A percentile compares a stretch with the other conserved stretches of the same genome.
Evolutionary conservation across 1,284 basidiomycete species (phyloP).

Genomic region (Tilletia setariae): DNA sequence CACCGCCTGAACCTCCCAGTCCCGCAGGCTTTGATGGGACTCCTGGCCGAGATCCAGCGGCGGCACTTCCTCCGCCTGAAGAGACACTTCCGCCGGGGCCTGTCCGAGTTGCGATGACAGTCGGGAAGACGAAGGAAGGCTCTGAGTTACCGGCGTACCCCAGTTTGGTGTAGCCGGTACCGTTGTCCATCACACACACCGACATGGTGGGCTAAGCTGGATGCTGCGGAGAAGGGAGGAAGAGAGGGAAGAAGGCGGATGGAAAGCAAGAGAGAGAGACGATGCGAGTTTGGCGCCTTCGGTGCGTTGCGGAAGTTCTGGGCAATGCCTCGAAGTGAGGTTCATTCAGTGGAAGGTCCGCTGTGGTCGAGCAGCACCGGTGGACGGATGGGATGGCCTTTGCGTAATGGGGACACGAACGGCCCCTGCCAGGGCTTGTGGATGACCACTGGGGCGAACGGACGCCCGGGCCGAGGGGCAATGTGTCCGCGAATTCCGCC

Average conservation of each 20-base stretch:
- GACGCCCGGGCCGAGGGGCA: too few species aligned
- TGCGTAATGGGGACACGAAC: too few species aligned
- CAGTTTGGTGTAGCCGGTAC: conserved; percentile 94
- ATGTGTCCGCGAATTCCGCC: background rate
- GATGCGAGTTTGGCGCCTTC: background rate
- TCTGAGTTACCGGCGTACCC: conserved; percentile 99
- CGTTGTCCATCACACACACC: conserved; percentile 67
- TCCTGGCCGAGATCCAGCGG: conserved; percentile 62
- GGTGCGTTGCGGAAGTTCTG: background rate
- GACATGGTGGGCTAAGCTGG: conserved; percentile 7
- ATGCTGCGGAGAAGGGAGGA: background rate
- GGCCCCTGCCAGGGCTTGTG: too few species aligned
- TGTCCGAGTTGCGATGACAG: conserved; percentile 52
- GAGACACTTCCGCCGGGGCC: conserved; percentile 13
- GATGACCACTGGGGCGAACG: too few species aligned
- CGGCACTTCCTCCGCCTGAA: conserved; percentile 23
- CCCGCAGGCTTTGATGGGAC: conserved; percentile 72
- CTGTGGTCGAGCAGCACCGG: too few species aligned
- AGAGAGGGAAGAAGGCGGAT: background rate
- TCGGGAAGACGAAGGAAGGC: conserved; percentile 71
- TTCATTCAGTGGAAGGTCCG: too few species aligned
- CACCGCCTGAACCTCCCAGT: conserved; percentile 24
- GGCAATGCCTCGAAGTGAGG: background rate
- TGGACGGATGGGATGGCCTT: too few species aligned
- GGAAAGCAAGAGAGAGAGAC: background rate